phyloP scores from a whole-genome alignment of 2,329 filamentous ascomycete genomes.

The Capronia coronata region DNA sequence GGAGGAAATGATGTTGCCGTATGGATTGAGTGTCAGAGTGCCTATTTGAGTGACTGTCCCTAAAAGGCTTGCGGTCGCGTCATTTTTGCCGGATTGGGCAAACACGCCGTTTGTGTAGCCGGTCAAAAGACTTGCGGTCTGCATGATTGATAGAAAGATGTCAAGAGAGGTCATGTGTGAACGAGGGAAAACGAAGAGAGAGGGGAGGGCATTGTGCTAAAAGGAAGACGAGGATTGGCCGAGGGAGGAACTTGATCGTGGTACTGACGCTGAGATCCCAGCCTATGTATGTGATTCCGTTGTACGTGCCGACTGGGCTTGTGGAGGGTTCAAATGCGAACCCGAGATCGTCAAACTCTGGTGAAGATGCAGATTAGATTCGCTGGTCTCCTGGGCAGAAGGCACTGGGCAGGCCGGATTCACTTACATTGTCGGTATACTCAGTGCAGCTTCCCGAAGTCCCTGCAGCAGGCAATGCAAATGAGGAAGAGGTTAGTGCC shows the following conservation, averaged over 20 bases:
- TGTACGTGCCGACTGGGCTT: neutral
- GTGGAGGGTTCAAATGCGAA: neutral
- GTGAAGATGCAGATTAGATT: too few relatives aligned
- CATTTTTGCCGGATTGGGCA: neutral
- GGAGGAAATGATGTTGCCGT: constrained; percentile 4
- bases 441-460: too few relatives aligned
- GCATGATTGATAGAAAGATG: neutral
- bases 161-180: neutral
- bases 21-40: neutral
- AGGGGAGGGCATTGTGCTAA: too few relatives aligned
- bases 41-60: neutral
- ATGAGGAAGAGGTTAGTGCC: too few relatives aligned
- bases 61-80: neutral
- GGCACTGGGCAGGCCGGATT: too few relatives aligned
- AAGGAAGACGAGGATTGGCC: too few relatives aligned
- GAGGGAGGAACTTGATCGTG: neutral
- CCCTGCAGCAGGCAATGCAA: too few relatives aligned
- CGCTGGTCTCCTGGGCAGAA: too few relatives aligned
- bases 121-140: neutral
- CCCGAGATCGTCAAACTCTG: constrained; percentile 2
- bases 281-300: constrained; percentile 1
- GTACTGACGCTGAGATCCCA: neutral
- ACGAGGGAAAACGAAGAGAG: too few relatives aligned
- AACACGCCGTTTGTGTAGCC: neutral
- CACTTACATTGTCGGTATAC: too few relatives aligned